These are phyloP conservation scores for Ambrosia trifida DNA, from an alignment of 129 eudicot species.

Conservation along the genomic window DNA sequence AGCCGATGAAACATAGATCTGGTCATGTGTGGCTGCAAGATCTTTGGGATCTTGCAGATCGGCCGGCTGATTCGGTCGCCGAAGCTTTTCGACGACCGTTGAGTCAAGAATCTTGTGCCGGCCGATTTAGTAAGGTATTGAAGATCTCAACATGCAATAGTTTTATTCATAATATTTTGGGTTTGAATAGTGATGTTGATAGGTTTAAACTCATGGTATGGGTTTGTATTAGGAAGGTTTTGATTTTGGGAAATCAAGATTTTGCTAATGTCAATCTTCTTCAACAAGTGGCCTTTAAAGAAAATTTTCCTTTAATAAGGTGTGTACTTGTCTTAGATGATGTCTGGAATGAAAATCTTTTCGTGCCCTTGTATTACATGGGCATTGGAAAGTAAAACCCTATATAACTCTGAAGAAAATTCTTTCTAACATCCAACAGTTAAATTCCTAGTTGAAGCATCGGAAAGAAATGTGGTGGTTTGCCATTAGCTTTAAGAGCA, in stretches of 20 bases:
- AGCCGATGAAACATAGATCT: too few species aligned
- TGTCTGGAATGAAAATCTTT: background rate
- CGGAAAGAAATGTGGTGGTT: constrained; percentile 6
- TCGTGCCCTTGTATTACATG: too few species aligned
- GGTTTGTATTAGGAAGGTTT: background rate
- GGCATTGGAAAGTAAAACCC: too few species aligned
- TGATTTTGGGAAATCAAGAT: background rate
- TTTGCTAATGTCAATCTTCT: background rate
- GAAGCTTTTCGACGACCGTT: background rate
- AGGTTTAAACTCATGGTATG: background rate
- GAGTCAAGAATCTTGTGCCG: background rate
- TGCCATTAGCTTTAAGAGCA: constrained; percentile 3
- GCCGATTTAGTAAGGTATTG: background rate
- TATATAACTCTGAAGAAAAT: background rate
- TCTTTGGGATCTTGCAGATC: too few species aligned
- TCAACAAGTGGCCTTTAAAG: background rate
- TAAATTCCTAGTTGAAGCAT: background rate
- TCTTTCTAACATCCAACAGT: background rate
- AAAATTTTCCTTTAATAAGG: background rate
- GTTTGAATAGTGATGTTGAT: too few species aligned
- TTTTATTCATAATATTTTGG: too few species aligned
- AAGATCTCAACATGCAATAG: background rate
- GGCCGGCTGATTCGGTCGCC: too few species aligned
- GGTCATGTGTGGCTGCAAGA: too few species aligned
- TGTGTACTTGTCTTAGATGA: background rate